Conservation (phyloP, 1,284 basidiomycete species). For the Ceratobasidium sp. region DNA sequence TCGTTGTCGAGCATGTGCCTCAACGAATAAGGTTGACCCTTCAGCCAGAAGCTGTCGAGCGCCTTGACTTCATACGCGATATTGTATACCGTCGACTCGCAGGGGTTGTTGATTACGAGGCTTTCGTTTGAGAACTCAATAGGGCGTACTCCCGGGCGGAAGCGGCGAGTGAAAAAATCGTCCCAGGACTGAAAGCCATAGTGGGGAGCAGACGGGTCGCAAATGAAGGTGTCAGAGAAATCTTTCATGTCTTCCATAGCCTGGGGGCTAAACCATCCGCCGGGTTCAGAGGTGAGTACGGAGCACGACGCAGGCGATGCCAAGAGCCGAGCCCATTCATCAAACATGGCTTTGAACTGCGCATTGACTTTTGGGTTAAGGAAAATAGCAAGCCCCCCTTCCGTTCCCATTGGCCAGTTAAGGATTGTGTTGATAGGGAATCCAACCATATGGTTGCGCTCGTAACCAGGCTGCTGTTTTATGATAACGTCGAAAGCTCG, state of each 20-base stretch:
- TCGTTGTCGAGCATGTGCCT: slow-evolving; percentile 57
- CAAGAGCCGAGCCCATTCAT: slow-evolving; percentile 53
- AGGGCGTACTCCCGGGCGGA: slow-evolving; percentile 52
- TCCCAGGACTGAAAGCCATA: slow-evolving; percentile 56
- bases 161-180: slow-evolving; percentile 54
- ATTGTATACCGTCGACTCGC: slow-evolving; percentile 46
- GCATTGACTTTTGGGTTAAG: slow-evolving; percentile 23
- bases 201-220: slow-evolving; percentile 52
- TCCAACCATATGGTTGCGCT: slow-evolving; percentile 57
- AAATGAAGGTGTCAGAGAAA: slow-evolving; percentile 52
- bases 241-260: slow-evolving; percentile 49
- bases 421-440: slow-evolving; percentile 59
- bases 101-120: slow-evolving; percentile 52
- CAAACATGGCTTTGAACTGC: slow-evolving; percentile 28
- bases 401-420: slow-evolving; percentile 32
- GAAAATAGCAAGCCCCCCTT: slow-evolving; percentile 9
- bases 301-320: slow-evolving; percentile 51
- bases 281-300: slow-evolving; percentile 50
- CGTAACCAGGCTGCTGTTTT: slow-evolving; percentile 56
- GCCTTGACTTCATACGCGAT: slow-evolving; percentile 53
- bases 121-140: slow-evolving; percentile 53
- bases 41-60: slow-evolving; percentile 61
- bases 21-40: slow-evolving; percentile 60
- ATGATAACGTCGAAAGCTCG: slow-evolving; percentile 59
- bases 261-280: slow-evolving; percentile 53